Evolutionary conservation across 495 filamentous ascomycete genomes (phyloP).

Genomic region (Glarea lozoyensis): DNA sequence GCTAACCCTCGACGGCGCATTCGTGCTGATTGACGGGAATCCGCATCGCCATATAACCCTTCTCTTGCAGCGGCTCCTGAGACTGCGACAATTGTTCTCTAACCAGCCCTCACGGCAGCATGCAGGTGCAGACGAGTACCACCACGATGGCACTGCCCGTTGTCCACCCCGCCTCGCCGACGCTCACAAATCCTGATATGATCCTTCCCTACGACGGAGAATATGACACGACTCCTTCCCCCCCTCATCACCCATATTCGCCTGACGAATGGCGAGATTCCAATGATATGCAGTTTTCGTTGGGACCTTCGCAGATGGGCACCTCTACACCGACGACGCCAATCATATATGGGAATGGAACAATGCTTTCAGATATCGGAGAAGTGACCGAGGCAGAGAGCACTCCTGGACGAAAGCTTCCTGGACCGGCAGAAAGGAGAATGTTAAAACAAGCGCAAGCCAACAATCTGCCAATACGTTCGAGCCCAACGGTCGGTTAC

Average conservation of each 20-base stretch:
- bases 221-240: conserved; percentile 43
- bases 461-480: conserved; percentile 16
- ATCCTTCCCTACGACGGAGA: conserved; percentile 67
- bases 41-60: not conserved
- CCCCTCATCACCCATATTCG: conserved; percentile 14
- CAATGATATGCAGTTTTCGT: conserved; percentile 20
- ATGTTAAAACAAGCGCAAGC: conserved; percentile 15
- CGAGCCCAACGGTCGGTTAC: conserved; percentile 31
- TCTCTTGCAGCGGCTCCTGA: too few species aligned
- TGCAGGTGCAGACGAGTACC: conserved; percentile 15
- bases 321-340: conserved; percentile 45
- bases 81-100: too few species aligned
- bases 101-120: conserved; percentile 8
- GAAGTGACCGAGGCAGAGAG: conserved; percentile 57
- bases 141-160: conserved; percentile 23
- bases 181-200: conserved; percentile 90
- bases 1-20: too few species aligned
- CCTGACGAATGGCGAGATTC: conserved; percentile 12
- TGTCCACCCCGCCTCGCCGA: conserved; percentile 57
- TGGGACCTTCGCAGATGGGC: conserved; percentile 31
- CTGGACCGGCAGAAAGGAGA: conserved; percentile 18
- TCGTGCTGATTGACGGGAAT: too few species aligned
- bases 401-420: conserved; percentile 26
- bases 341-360: conserved; percentile 52
- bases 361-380: conserved; percentile 64